phyloP scores from a whole-genome alignment of 805 yeast species.

The Pichia californica region DNA sequence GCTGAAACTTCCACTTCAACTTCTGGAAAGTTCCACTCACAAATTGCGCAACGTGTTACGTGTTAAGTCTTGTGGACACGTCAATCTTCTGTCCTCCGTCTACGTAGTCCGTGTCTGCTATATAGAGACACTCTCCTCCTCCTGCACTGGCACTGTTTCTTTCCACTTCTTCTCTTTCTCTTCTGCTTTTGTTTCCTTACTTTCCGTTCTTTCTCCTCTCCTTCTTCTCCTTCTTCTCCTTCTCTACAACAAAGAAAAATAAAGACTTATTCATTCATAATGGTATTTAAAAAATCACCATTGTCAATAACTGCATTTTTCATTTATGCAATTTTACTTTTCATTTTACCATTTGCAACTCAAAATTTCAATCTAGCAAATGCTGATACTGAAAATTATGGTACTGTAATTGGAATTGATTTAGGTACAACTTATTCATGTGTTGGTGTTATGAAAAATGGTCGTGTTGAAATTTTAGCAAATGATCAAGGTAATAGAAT shows the following conservation, averaged over 20 bases:
- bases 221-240: neutral
- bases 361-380: constrained; percentile 18
- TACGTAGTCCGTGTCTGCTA: too few relatives aligned
- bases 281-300: constrained; percentile 25
- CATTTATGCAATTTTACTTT: constrained; percentile 24
- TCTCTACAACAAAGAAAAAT: neutral
- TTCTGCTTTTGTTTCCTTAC: neutral
- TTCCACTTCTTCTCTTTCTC: neutral
- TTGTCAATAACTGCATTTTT: constrained; percentile 22
- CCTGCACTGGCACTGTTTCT: neutral
- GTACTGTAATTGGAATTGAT: constrained; percentile 78
- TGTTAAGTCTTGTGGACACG: too few relatives aligned
- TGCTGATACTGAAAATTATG: constrained; percentile 26
- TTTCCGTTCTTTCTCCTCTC: neutral
- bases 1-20: too few relatives aligned
- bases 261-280: neutral
- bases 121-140: too few relatives aligned
- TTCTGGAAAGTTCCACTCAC: too few relatives aligned
- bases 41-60: too few relatives aligned
- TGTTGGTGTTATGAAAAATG: constrained; percentile 64
- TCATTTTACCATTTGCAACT: constrained; percentile 25
- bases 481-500: constrained; percentile 99
- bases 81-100: too few relatives aligned
- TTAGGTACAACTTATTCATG: constrained; percentile 97
- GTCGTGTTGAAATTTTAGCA: constrained; percentile 86